Percentiles rank a stretch among this genome's conserved stretches.
Evolutionary conservation across 805 yeast genomes (phyloP).

Genomic region (Starmerella etchellsii): DNA sequence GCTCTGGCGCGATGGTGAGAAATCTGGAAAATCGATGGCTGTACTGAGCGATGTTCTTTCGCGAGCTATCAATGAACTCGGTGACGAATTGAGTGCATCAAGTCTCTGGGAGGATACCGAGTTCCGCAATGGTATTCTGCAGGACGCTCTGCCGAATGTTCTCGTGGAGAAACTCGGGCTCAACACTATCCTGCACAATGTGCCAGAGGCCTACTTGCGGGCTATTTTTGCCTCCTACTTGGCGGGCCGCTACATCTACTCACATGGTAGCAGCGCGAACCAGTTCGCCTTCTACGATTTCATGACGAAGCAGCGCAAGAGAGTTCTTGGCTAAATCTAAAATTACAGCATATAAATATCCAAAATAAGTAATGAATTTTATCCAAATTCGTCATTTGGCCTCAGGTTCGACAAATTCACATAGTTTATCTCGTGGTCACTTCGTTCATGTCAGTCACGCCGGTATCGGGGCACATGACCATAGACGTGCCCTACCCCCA

Average conservation of each 20-base stretch:
- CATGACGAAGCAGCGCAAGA: conserved; percentile 26
- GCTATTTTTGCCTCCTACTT: conserved; percentile 80
- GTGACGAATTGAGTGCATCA: conserved; percentile 71
- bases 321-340: background rate
- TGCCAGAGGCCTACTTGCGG: conserved; percentile 76
- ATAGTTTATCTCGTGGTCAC: too few relatives aligned
- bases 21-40: conserved; percentile 49
- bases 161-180: conserved; percentile 51
- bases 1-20: conserved; percentile 62
- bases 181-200: conserved; percentile 54
- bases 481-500: too few relatives aligned
- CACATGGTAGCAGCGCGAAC: conserved; percentile 67
- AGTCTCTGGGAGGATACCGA: conserved; percentile 70
- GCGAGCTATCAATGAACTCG: conserved; percentile 67
- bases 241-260: conserved; percentile 74
- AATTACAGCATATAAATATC: too few relatives aligned
- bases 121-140: conserved; percentile 65
- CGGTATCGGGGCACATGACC: too few relatives aligned
- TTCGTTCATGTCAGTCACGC: too few relatives aligned
- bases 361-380: too few relatives aligned
- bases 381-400: too few relatives aligned
- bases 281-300: conserved; percentile 39
- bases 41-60: conserved; percentile 70
- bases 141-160: conserved; percentile 64
- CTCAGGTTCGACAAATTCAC: too few relatives aligned